These are phyloP conservation scores for Hygrophoropsis aurantiaca DNA, from an alignment of 768 basidiomycete species.

Conservation along the genomic window DNA sequence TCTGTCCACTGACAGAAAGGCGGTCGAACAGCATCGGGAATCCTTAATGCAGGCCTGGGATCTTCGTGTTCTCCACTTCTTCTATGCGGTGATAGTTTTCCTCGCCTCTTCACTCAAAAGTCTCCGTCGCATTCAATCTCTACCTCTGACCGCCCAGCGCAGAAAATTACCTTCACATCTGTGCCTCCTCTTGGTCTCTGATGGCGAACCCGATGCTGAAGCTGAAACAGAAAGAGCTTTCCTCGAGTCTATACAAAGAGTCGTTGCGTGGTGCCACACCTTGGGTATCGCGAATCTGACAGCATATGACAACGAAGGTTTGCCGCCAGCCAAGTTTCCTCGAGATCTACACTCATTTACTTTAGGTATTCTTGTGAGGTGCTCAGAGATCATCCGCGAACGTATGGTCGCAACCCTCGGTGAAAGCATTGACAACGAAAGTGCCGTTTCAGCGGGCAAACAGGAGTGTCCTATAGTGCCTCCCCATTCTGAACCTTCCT, in stretches of 20 bases:
- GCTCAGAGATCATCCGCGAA: slow-evolving; percentile 41
- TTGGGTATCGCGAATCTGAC: slow-evolving; percentile 64
- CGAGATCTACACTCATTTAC: too few relatives aligned
- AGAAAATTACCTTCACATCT: slow-evolving; percentile 65
- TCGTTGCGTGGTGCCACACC: slow-evolving; percentile 61
- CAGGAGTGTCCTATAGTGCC: slow-evolving; percentile 80
- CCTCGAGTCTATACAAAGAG: slow-evolving; percentile 51
- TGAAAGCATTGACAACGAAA: slow-evolving; percentile 26
- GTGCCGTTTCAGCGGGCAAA: slow-evolving; percentile 55
- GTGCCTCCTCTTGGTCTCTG: slow-evolving; percentile 59
- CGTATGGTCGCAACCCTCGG: slow-evolving; percentile 30
- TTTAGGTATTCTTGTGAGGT: slow-evolving; percentile 42
- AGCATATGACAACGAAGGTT: slow-evolving; percentile 73
- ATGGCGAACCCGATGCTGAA: slow-evolving; percentile 35
- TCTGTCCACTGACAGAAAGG: too few relatives aligned
- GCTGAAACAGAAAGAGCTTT: slow-evolving; percentile 41
- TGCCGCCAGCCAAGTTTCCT: slow-evolving; percentile 4
- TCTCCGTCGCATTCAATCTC: slow-evolving; percentile 38
- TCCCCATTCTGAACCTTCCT: slow-evolving; percentile 72
- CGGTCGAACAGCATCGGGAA: too few relatives aligned
- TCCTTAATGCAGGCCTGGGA: too few relatives aligned
- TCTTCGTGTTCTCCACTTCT: slow-evolving; percentile 57
- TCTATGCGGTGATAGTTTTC: slow-evolving; percentile 48
- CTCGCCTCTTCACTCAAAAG: slow-evolving; percentile 41
- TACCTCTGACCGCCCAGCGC: slow-evolving; percentile 50